A percentile compares a stretch with the other conserved stretches of the same genome.
Evolutionary conservation across 140 eudicot species (phyloP).

Genomic region (Ambrosia hybrid): DNA sequence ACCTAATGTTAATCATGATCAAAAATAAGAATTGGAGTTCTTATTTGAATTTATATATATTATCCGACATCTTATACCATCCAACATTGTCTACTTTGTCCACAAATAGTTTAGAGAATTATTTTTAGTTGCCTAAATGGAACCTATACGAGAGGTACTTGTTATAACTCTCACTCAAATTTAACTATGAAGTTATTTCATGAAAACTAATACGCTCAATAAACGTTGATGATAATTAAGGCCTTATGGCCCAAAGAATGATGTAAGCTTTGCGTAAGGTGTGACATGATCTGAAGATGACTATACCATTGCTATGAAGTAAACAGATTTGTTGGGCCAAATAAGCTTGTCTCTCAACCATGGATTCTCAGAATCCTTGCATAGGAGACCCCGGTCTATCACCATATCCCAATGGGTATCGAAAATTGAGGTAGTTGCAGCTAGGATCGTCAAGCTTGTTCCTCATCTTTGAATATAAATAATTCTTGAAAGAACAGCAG

Average conservation of each 20-base stretch:
- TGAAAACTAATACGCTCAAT: no score
- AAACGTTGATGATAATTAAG: no score
- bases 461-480: conserved; percentile 27
- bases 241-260: no score
- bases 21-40: neutral
- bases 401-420: conserved; percentile 40
- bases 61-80: no score
- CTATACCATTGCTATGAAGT: conserved; percentile 61
- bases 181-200: no score
- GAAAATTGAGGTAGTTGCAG: conserved; percentile 44
- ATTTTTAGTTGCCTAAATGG: no score
- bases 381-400: no score
- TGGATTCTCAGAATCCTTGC: neutral
- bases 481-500: conserved; percentile 40
- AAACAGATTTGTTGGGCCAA: conserved; percentile 45
- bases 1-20: neutral
- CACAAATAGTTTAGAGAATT: no score
- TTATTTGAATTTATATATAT: neutral
- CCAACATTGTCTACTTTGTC: neutral
- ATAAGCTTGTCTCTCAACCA: conserved; percentile 79
- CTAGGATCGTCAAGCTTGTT: conserved; percentile 33
- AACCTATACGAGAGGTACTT: no score
- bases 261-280: no score
- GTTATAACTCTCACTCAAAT: no score
- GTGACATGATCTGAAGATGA: neutral